A percentile compares a stretch with the other conserved stretches of the same genome.
Evolutionary conservation across 2,329 filamentous ascomycete species (phyloP).

Genomic region (Blastomyces gilchristii): DNA sequence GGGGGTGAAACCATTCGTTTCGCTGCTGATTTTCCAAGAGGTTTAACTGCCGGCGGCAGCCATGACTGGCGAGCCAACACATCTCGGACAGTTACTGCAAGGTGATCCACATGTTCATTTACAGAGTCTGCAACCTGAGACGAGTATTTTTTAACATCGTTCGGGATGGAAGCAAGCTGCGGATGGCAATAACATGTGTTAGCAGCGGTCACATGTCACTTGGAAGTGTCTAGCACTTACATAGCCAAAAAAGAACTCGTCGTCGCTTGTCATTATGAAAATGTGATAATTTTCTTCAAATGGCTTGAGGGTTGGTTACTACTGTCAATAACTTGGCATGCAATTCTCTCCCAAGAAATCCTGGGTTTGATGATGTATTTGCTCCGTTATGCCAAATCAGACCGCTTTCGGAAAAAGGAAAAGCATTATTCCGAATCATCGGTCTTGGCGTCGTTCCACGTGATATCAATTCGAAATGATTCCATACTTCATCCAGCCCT

Average conservation of each 20-base stretch:
- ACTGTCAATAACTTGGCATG: not conserved
- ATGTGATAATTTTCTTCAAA: not conserved
- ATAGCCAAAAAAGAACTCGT: slow-evolving; percentile 66
- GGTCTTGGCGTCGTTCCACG: not conserved
- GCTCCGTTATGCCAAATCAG: not conserved
- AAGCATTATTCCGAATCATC: not conserved
- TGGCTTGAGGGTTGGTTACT: not conserved
- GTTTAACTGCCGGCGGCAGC: slow-evolving; percentile 60
- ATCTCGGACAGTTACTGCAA: slow-evolving; percentile 61
- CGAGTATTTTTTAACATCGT: slow-evolving; percentile 61
- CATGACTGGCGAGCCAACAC: slow-evolving; percentile 57
- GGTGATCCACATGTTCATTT: slow-evolving; percentile 68
- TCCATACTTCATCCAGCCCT: not conserved
- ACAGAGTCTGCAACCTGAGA: slow-evolving; percentile 66
- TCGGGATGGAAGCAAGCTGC: slow-evolving; percentile 48
- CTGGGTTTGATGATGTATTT: slow-evolving; percentile 4
- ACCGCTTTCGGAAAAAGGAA: not conserved
- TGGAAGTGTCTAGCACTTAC: slow-evolving; percentile 42
- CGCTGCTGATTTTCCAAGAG: slow-evolving; percentile 38
- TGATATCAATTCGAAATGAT: slow-evolving; percentile 1
- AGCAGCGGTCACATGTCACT: not conserved
- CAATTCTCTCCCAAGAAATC: not conserved
- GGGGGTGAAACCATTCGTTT: slow-evolving; percentile 17
- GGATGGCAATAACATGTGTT: not conserved
- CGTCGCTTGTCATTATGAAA: slow-evolving; percentile 63